Conservation (phyloP, 176 grass and related monocot genomes). For the Chloris gayana region DNA sequence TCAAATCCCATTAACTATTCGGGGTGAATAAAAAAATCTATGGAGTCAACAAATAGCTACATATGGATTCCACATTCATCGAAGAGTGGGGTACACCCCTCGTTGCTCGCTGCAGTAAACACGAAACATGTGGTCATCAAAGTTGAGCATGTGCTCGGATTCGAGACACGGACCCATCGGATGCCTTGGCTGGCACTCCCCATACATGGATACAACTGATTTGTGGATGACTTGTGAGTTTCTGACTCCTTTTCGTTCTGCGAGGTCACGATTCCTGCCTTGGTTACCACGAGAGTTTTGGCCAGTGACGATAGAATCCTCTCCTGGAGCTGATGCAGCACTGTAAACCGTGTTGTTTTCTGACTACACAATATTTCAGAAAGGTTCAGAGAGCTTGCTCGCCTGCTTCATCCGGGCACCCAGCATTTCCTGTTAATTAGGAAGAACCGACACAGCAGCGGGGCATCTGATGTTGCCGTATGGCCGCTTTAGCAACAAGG, state of each 20-base stretch:
- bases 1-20: not conserved
- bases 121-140: not conserved
- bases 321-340: not conserved
- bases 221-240: not conserved
- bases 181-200: not conserved
- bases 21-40: not conserved
- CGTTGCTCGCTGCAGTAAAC: not conserved
- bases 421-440: not conserved
- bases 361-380: slow-evolving; percentile 30
- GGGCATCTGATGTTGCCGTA: not conserved
- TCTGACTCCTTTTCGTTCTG: not conserved
- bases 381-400: not conserved
- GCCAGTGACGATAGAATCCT: not conserved
- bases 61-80: slow-evolving; percentile 34
- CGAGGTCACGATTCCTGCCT: slow-evolving; percentile 18
- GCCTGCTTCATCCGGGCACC: not conserved
- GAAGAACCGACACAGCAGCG: not conserved
- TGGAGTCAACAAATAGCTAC: slow-evolving; percentile 31
- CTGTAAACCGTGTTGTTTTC: slow-evolving; percentile 18
- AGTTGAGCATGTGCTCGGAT: slow-evolving; percentile 46
- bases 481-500: not conserved
- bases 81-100: not conserved
- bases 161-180: slow-evolving; percentile 22
- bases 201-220: not conserved
- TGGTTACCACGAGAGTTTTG: not conserved